Conservation (phyloP, 2,329 filamentous ascomycete genomes). For the Calonectria hawksworthii region DNA sequence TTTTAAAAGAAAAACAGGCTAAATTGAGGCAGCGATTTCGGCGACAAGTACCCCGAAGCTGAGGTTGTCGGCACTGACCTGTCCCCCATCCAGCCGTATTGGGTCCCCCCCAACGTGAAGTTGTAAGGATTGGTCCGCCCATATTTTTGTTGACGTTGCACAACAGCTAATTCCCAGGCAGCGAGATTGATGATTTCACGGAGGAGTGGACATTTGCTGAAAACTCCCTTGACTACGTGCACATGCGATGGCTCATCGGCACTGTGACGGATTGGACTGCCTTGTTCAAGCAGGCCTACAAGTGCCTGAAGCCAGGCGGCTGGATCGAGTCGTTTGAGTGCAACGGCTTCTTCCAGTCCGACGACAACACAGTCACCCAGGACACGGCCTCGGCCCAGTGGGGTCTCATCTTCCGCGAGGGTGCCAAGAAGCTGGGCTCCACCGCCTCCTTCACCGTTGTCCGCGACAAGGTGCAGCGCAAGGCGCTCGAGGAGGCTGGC, state of each 20-base stretch:
- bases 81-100: conserved; percentile 68
- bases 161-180: conserved; percentile 1
- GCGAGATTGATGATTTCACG: conserved; percentile 70
- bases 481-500: conserved; percentile 48
- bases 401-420: conserved; percentile 51
- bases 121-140: conserved; percentile 6
- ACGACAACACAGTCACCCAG: conserved; percentile 39
- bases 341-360: conserved; percentile 37
- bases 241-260: conserved; percentile 70
- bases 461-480: conserved; percentile 48
- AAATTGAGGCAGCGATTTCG: conserved; percentile 57
- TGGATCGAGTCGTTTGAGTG: conserved; percentile 56
- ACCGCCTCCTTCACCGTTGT: conserved; percentile 47
- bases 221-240: conserved; percentile 71
- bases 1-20: not conserved
- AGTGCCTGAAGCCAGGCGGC: conserved; percentile 62
- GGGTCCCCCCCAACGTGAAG: conserved; percentile 45
- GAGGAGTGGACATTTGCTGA: conserved; percentile 63
- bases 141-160: too few species aligned
- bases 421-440: conserved; percentile 48
- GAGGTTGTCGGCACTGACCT: conserved; percentile 64
- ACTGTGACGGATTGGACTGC: conserved; percentile 68
- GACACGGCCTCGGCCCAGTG: conserved; percentile 50
- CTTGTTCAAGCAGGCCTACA: conserved; percentile 63
- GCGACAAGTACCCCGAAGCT: conserved; percentile 57